phyloP scores from a whole-genome alignment of 2,329 filamentous ascomycete species.

The Arthroderma uncinatum region DNA sequence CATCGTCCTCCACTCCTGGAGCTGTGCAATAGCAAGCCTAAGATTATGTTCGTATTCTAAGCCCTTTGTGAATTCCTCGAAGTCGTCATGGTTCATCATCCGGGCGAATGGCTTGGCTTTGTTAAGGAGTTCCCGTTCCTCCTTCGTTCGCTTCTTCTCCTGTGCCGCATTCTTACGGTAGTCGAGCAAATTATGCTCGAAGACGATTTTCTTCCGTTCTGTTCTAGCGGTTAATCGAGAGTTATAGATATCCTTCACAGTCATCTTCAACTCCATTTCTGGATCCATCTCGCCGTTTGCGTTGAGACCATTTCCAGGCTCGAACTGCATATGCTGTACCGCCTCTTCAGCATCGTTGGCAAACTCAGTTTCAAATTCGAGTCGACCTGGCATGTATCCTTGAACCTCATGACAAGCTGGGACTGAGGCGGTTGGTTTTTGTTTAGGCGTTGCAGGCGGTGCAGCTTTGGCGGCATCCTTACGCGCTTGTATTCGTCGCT shows the following conservation, averaged over 20 bases:
- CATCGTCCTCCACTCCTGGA: slow-evolving; percentile 86
- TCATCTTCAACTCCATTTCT: slow-evolving; percentile 94
- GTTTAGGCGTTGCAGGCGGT: slow-evolving; percentile 73
- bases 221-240: slow-evolving; percentile 78
- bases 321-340: slow-evolving; percentile 96
- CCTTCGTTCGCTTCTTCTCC: slow-evolving; percentile 93
- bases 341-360: slow-evolving; percentile 97
- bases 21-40: slow-evolving; percentile 73
- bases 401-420: slow-evolving; percentile 96
- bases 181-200: slow-evolving; percentile 86
- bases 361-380: slow-evolving; percentile 96
- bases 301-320: slow-evolving; percentile 87
- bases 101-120: slow-evolving; percentile 92
- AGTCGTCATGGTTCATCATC: slow-evolving; percentile 92
- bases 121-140: slow-evolving; percentile 80
- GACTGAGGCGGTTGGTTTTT: slow-evolving; percentile 90
- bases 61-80: slow-evolving; percentile 72
- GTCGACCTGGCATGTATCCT: slow-evolving; percentile 92
- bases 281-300: slow-evolving; percentile 81
- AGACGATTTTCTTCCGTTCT: slow-evolving; percentile 91
- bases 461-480: slow-evolving; percentile 79
- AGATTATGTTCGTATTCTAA: slow-evolving; percentile 85
- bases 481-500: slow-evolving; percentile 80
- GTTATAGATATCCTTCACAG: slow-evolving; percentile 98
- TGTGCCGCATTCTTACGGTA: slow-evolving; percentile 81